Evolutionary conservation across 73 alveolate species (phyloP).

Genomic region (Blepharisma japonicum): DNA sequence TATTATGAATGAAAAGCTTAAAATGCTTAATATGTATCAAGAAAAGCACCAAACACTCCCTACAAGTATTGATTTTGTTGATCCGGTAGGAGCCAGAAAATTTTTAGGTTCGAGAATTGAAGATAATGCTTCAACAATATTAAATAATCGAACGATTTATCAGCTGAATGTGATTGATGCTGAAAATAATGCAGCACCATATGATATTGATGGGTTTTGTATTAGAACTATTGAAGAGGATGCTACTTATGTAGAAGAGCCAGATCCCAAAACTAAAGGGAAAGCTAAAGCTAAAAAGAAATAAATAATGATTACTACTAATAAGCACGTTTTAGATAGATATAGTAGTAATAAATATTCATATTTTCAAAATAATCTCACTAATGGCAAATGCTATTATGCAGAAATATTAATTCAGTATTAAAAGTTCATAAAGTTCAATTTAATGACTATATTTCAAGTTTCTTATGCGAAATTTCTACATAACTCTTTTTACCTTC

Average conservation of each 20-base stretch:
- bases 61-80: constrained; percentile 8
- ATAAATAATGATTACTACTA: no score
- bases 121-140: constrained; percentile 1
- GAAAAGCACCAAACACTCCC: background rate
- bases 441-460: no score
- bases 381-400: no score
- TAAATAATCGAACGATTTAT: background rate
- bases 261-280: background rate
- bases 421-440: no score
- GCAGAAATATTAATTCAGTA: no score
- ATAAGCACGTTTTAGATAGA: no score
- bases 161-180: constrained; percentile 6
- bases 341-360: no score
- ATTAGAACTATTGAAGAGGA: constrained; percentile 26
- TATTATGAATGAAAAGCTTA: background rate
- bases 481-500: no score
- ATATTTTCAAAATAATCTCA: no score
- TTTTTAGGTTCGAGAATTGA: background rate
- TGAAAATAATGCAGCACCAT: background rate
- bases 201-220: constrained; percentile 23
- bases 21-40: background rate
- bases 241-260: constrained; percentile 26
- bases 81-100: background rate
- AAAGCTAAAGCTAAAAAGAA: background rate
- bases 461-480: no score